Percentiles rank a stretch among this genome's conserved stretches.
Evolutionary conservation across 768 basidiomycete genomes (phyloP).

Genomic region (Arthromyces matolae): DNA sequence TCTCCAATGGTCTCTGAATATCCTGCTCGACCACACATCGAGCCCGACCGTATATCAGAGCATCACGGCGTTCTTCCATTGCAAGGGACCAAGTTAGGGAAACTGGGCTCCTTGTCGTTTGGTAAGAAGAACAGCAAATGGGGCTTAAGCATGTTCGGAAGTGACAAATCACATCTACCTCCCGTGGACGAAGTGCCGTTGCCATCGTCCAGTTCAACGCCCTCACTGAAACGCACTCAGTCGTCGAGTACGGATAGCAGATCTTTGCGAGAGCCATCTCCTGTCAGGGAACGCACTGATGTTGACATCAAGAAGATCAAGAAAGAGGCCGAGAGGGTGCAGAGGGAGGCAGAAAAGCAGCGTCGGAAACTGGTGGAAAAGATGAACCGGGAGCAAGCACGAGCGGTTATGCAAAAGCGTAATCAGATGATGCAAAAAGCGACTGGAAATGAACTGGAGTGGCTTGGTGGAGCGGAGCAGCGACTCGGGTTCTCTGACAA

Average conservation of each 20-base stretch:
- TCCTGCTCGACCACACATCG: conserved; percentile 38
- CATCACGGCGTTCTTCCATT: conserved; percentile 36
- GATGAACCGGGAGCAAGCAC: conserved; percentile 80
- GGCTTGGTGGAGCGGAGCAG: conserved; percentile 49
- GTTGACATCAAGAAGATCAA: conserved; percentile 72
- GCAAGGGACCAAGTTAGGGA: conserved; percentile 51
- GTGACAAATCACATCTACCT: conserved; percentile 67
- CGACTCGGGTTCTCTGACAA: conserved; percentile 41
- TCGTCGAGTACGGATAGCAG: conserved; percentile 73
- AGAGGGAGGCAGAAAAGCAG: conserved; percentile 80
- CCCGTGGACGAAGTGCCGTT: conserved; percentile 71
- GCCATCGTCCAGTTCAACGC: conserved; percentile 48
- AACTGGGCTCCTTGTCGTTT: conserved; percentile 56
- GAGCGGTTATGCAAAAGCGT: conserved; percentile 90
- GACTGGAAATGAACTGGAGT: conserved; percentile 55
- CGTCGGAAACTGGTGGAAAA: conserved; percentile 73
- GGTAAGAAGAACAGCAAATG: conserved; percentile 69
- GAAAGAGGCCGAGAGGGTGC: conserved; percentile 76
- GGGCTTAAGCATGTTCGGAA: conserved; percentile 69
- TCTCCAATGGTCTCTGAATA: conserved; percentile 53
- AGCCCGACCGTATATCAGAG: conserved; percentile 37
- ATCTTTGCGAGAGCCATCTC: conserved; percentile 57
- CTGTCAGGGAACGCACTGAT: conserved; percentile 36
- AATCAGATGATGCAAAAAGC: conserved; percentile 66
- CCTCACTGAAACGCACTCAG: conserved; percentile 75